Evolutionary conservation across 73 alveolate genomes (phyloP).

Genomic region (Blepharisma stoltei): DNA sequence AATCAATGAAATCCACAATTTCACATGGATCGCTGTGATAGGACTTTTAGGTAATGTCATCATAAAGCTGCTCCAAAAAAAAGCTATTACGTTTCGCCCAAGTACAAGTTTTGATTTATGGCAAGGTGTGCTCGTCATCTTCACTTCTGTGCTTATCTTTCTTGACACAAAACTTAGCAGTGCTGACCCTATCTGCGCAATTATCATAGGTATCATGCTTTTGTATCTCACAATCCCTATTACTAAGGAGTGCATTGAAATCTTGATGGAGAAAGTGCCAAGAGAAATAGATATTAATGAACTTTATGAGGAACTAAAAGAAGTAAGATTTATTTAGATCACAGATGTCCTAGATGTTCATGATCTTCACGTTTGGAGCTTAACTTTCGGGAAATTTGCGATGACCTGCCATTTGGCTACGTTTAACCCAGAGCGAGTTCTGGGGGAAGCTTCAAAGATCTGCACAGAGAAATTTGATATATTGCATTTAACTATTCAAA

Average conservation of each 20-base stretch:
- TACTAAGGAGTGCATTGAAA: conserved; percentile 82
- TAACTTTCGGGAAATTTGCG: conserved; percentile 75
- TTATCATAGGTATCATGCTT: conserved; percentile 73
- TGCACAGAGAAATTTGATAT: conserved; percentile 61
- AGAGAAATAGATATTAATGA: conserved; percentile 38
- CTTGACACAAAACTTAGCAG: background rate
- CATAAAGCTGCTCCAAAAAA: too few species aligned
- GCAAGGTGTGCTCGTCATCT: too few species aligned
- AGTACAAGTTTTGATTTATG: too few species aligned
- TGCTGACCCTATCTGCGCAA: conserved; percentile 91
- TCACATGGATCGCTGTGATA: too few species aligned
- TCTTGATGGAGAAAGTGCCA: conserved; percentile 94
- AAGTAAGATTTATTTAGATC: conserved; percentile 19
- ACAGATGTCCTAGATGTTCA: conserved; percentile 71
- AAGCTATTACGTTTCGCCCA: too few species aligned
- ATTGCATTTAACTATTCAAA: conserved; percentile 76
- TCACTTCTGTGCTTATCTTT: too few species aligned
- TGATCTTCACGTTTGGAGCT: conserved; percentile 93
- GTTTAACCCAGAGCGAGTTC: conserved; percentile 45
- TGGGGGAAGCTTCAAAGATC: conserved; percentile 70
- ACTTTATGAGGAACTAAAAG: conserved; percentile 31
- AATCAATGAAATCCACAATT: too few species aligned
- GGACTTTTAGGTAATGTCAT: too few species aligned
- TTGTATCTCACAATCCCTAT: conserved; percentile 81
- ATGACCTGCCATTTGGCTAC: conserved; percentile 66